Evolutionary conservation across 1,284 basidiomycete species (phyloP).

Genomic region (Sporisorium exsertum): DNA sequence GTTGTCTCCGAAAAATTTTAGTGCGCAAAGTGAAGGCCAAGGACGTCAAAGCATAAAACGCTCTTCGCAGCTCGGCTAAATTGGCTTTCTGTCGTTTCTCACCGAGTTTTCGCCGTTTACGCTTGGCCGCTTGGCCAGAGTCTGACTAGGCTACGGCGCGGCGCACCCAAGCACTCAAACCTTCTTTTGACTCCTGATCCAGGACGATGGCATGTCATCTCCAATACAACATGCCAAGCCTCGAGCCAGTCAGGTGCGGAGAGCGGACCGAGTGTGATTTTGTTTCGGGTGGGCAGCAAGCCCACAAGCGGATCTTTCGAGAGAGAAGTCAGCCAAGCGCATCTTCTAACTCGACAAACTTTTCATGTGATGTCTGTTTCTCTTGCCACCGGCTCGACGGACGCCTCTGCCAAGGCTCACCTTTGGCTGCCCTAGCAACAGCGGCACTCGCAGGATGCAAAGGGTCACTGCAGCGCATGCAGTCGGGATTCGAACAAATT

Average conservation of each 20-base stretch:
- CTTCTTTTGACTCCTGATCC: neutral
- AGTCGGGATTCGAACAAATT: slow-evolving; percentile 23
- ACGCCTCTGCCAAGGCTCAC: neutral
- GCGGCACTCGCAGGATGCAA: neutral
- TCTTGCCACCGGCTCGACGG: neutral
- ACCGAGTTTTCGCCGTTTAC: slow-evolving; percentile 24
- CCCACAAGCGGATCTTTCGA: neutral
- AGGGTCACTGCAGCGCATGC: neutral
- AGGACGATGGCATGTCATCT: neutral
- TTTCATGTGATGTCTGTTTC: neutral
- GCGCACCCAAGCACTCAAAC: neutral
- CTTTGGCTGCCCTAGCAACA: neutral
- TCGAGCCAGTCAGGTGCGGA: slow-evolving; percentile 4
- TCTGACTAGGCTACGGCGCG: neutral
- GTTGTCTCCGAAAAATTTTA: slow-evolving; percentile 1
- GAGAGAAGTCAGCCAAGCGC: neutral
- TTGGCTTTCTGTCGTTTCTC: slow-evolving; percentile 1
- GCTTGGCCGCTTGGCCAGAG: no score
- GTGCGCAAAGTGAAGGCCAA: neutral
- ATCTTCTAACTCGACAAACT: neutral
- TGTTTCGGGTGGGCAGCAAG: neutral
- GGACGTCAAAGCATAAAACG: slow-evolving; percentile 4
- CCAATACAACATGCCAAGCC: slow-evolving; percentile 1
- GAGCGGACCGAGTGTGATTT: neutral
- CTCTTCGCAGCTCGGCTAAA: slow-evolving; percentile 23